A percentile compares a stretch with the other conserved stretches of the same genome.
These are phyloP conservation scores for Theobroma cacao DNA, from an alignment of 345 rosid species.

Conservation along the genomic window DNA sequence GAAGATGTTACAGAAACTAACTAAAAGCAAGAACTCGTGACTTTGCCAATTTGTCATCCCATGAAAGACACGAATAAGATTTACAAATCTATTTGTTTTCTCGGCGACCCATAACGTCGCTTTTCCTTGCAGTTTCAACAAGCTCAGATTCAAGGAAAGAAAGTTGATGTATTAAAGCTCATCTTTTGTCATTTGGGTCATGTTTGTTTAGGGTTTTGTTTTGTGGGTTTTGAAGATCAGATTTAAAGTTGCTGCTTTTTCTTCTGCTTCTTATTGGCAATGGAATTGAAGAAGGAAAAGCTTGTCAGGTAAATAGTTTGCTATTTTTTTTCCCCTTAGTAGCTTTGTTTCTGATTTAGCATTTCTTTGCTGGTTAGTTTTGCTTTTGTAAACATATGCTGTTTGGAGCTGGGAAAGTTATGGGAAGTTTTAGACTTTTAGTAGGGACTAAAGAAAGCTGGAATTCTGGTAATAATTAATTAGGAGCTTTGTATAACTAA, in stretches of 20 bases:
- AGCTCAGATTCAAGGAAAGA: not conserved
- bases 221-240: not conserved
- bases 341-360: not conserved
- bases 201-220: not conserved
- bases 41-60: constrained; percentile 5
- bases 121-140: not conserved
- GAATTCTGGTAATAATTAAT: not conserved
- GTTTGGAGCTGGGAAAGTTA: constrained; percentile 5
- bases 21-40: not conserved
- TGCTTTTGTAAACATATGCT: not conserved
- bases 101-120: not conserved
- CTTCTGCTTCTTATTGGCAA: not conserved
- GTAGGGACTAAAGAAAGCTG: not conserved
- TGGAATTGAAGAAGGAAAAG: constrained; percentile 17
- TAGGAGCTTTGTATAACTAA: not conserved
- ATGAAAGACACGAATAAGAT: not conserved
- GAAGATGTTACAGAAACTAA: not conserved
- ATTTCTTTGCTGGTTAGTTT: not conserved
- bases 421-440: not conserved
- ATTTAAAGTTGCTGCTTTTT: not conserved
- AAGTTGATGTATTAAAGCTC: not conserved
- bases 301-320: constrained; percentile 8
- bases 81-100: constrained; percentile 1
- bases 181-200: not conserved
- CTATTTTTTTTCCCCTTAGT: not conserved